Base-by-base conservation (phyloP, 2,329 filamentous ascomycete genomes). In the Epichloe gansuensis region DNA sequence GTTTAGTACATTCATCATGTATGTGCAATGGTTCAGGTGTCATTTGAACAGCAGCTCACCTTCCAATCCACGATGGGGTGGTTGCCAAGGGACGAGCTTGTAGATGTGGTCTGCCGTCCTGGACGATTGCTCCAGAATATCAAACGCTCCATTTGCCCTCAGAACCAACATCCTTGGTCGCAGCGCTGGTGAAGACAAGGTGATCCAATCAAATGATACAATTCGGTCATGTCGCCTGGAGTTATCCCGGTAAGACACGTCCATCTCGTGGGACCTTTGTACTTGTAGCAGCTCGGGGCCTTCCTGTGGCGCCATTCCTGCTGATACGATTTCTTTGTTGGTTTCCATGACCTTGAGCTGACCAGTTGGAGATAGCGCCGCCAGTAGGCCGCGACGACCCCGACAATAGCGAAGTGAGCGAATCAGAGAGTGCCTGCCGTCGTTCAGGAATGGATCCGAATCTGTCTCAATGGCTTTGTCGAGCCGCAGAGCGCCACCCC, bases 151-250 rank as follows among this genome's bases (percentile, higher is more conserved):
- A 56, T 77, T 83, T 37, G 78, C 78, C 28, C 81, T 73, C 28
- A 85, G 64, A 2, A 80, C 79, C 25, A 85, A 63, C 41, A 81
- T 67, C n/a, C 81, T 73, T 34, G 80, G 79, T 25, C 75, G 75
- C 48, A 82, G 61, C 13, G 74, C 72, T 3, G 78, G 70, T 3
- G 77, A 79, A 11, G 75, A 72, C 46, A 83, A 69, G 3, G 78
- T 83, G 9, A 84, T 69, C 81, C 82, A 85, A 62, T 85, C 82
- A 62, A 85, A 85, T 0, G 81, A 84, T 7, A 85, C 79, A 35
- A 85, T 82, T 21, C 78, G 75, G 52, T 83, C 78, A 58, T 76
- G 73, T 63, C 77, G 76, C 57, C 74, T 70, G 35, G 70, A 69
- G 35, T 70, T 67, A 49, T 78, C 76, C 28, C 72, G 68, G 58